Evolutionary conservation across 2,329 filamentous ascomycete species (phyloP).

Genomic region (Paecilomyces formosus): DNA sequence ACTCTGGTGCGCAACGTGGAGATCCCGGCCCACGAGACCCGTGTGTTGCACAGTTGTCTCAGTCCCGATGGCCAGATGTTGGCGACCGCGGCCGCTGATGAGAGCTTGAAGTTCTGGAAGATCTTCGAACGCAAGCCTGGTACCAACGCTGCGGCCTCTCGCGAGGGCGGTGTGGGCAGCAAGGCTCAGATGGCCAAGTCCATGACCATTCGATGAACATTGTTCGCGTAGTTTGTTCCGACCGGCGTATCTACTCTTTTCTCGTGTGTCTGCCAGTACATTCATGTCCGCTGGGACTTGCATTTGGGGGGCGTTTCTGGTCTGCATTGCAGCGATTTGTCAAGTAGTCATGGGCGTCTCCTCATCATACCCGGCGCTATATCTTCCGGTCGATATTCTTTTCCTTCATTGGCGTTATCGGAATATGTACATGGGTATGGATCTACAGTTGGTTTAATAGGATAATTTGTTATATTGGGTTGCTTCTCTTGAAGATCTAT

Average conservation of each 20-base stretch:
- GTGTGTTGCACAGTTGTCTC: conserved; percentile 92
- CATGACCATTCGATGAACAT: conserved; percentile 76
- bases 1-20: conserved; percentile 95
- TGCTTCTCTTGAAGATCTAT: neutral
- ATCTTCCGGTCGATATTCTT: neutral
- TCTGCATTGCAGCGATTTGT: neutral
- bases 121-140: conserved; percentile 98
- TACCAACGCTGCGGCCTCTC: conserved; percentile 53
- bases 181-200: conserved; percentile 87
- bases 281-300: neutral
- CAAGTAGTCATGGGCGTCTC: neutral
- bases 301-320: neutral
- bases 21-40: conserved; percentile 93
- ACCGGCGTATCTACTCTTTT: neutral
- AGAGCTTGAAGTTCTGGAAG: conserved; percentile 99
- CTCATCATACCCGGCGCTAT: neutral
- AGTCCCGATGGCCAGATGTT: conserved; percentile 98
- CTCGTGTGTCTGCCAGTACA: neutral
- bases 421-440: neutral
- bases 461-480: neutral
- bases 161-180: conserved; percentile 59
- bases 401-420: neutral
- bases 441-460: neutral
- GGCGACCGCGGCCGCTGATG: conserved; percentile 92
- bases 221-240: neutral